Percentiles rank a stretch among this genome's conserved stretches.
phyloP scores from a whole-genome alignment of 140 eudicot species.

The Anethum foeniculum region DNA sequence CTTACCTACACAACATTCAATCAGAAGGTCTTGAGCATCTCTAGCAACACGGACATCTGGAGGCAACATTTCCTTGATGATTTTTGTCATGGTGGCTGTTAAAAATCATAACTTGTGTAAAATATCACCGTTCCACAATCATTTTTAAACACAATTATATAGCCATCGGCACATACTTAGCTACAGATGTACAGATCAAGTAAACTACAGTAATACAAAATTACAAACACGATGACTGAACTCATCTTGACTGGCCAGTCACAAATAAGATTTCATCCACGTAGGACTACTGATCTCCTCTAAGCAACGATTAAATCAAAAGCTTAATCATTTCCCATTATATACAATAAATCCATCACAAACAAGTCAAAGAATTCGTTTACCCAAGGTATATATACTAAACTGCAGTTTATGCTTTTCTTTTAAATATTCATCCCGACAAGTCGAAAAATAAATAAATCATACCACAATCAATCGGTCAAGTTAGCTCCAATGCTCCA shows the following conservation, averaged over 20 bases:
- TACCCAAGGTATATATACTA: too few relatives aligned
- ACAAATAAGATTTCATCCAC: neutral
- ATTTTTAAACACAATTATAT: neutral
- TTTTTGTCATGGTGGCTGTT: conserved; percentile 96
- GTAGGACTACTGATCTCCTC: neutral
- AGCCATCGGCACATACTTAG: neutral
- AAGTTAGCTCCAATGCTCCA: too few relatives aligned
- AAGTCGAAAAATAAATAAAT: neutral
- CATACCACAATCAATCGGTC: too few relatives aligned
- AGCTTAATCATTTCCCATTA: neutral
- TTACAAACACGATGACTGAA: neutral
- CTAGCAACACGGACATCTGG: conserved; percentile 99
- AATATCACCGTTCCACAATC: neutral
- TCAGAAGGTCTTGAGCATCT: conserved; percentile 91
- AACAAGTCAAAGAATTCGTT: too few relatives aligned
- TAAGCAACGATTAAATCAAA: too few relatives aligned
- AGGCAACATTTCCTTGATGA: conserved; percentile 95
- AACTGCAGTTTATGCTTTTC: too few relatives aligned
- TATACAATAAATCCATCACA: too few relatives aligned
- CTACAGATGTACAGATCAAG: neutral
- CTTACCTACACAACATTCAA: conserved; percentile 95
- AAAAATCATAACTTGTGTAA: neutral
- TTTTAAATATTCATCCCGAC: neutral
- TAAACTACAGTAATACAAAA: neutral
- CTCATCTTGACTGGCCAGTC: neutral